Percentiles rank a stretch among this genome's conserved stretches.
Conservation (phyloP, 805 yeast genomes). For the Jamesozyma jinghongensis region DNA sequence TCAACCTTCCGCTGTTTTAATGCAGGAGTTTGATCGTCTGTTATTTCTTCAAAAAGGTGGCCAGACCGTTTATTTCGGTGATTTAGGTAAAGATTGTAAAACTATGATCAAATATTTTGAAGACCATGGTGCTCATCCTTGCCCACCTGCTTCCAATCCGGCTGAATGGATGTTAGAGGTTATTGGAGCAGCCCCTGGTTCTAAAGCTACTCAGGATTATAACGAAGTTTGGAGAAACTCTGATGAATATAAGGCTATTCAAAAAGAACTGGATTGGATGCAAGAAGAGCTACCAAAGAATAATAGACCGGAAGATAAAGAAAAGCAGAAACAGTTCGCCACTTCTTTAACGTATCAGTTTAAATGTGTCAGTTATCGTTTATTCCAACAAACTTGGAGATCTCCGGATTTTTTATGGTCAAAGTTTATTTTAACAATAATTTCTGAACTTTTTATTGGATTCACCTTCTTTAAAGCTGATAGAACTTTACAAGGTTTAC, state of each 20-base stretch:
- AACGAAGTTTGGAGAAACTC: constrained; percentile 72
- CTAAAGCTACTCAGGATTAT: constrained; percentile 63
- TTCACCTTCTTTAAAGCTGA: constrained; percentile 65
- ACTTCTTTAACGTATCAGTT: constrained; percentile 38
- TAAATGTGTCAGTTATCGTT: constrained; percentile 41
- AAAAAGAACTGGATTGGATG: constrained; percentile 53
- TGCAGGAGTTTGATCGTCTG: constrained; percentile 70
- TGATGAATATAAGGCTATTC: constrained; percentile 47
- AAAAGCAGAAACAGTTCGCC: constrained; percentile 35
- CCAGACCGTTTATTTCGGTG: constrained; percentile 67
- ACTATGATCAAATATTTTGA: constrained; percentile 60
- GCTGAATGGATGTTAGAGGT: constrained; percentile 91
- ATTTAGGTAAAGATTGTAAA: constrained; percentile 46
- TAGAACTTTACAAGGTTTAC: constrained; percentile 57
- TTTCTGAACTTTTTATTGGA: constrained; percentile 59
- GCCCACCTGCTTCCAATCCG: constrained; percentile 67
- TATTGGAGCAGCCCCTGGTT: constrained; percentile 77
- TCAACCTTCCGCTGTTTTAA: constrained; percentile 69
- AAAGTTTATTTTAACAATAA: constrained; percentile 44
- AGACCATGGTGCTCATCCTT: constrained; percentile 50
- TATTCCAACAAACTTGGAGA: constrained; percentile 60
- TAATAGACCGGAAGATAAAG: constrained; percentile 17
- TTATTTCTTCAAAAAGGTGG: constrained; percentile 65
- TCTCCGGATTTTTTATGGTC: constrained; percentile 54
- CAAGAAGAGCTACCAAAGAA: constrained; percentile 45